Evolutionary conservation across 176 grass and related monocot genomes (phyloP), one percentile per base, ranked within the genome.

Genomic region (Phoenix roebelenii): DNA sequence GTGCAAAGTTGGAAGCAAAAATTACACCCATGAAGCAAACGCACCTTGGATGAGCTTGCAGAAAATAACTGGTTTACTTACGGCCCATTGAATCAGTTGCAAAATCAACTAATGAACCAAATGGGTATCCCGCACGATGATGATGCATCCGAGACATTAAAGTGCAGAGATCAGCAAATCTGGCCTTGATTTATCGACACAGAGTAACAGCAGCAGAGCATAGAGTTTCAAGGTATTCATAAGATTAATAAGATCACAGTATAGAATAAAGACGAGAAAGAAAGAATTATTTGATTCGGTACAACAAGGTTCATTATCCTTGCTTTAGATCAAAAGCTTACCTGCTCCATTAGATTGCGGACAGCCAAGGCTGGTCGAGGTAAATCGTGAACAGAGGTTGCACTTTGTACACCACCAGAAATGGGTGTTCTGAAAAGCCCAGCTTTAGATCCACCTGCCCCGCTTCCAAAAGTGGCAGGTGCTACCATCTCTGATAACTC

Each of bases 71-170:
- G 71, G 48, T 49, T 65, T 72, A 81, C 93, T 81, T 77, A 98
- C 93, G 88, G 79, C 93, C 93, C 71, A 92, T 89, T 4, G 84
- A 78, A 49, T 98, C 88, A 55, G 89, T 70, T 57, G 93, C 82
- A 66, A 98, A 98, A 71, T 98, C 93, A 58, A 98, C 93, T 49
- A 98, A 71, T 67, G 93, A 98, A 82, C 93, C 93, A 69, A 98
- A 98, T 23, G 93, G 93, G 29, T 98, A 98, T 19, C 87, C 93
- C 59, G 81, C 63, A 10, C 93, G 84, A 22, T 81, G 83, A 63
- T 98, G 93, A 54, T 98, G 93, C 93, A 98, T 98, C 59, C 82
- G 74, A 50, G 93, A 98, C 93, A 98, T 98, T 22, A 91, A 75
- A 55, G 93, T 85, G 71, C 88, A 98, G 23, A 98, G 73, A 60